These are phyloP conservation scores for Jimgerdemannia flammicorona DNA, from an alignment of 192 early-diverging fungal genomes.

Conservation along the genomic window DNA sequence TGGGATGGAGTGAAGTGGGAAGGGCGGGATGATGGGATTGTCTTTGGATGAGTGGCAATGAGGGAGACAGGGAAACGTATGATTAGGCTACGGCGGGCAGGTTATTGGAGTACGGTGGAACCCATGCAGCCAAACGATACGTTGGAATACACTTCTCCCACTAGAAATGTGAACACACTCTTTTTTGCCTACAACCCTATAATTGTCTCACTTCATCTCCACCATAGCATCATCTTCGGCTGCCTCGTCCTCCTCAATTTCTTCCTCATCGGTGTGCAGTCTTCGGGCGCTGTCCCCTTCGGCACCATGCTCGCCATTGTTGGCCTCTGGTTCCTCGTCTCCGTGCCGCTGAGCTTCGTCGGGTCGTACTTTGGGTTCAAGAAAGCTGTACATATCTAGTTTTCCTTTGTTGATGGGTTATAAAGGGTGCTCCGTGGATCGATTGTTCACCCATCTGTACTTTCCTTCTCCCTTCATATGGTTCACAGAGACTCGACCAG, in stretches of 20 bases:
- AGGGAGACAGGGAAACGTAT: neutral
- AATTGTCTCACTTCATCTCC: neutral
- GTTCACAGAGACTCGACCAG: conserved; percentile 48
- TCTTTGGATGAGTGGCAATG: neutral
- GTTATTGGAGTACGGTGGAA: too few relatives aligned
- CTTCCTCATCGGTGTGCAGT: conserved; percentile 72
- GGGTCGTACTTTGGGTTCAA: conserved; percentile 73
- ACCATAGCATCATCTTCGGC: conserved; percentile 48
- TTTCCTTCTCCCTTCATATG: neutral
- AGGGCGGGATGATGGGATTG: neutral
- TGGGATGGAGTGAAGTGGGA: neutral
- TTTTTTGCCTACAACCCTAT: neutral
- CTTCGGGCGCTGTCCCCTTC: conserved; percentile 88
- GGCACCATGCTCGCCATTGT: conserved; percentile 79
- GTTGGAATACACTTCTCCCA: neutral
- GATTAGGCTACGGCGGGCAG: too few relatives aligned
- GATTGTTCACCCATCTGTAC: neutral
- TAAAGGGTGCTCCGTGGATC: neutral
- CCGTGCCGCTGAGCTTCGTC: conserved; percentile 78
- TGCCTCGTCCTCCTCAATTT: conserved; percentile 76
- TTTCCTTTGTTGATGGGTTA: neutral
- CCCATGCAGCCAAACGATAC: too few relatives aligned
- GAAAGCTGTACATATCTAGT: conserved; percentile 31
- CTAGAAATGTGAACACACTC: neutral
- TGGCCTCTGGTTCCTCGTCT: conserved; percentile 78